Evolutionary conservation across 768 basidiomycete species (phyloP).

Genomic region (Trametes cingulata): DNA sequence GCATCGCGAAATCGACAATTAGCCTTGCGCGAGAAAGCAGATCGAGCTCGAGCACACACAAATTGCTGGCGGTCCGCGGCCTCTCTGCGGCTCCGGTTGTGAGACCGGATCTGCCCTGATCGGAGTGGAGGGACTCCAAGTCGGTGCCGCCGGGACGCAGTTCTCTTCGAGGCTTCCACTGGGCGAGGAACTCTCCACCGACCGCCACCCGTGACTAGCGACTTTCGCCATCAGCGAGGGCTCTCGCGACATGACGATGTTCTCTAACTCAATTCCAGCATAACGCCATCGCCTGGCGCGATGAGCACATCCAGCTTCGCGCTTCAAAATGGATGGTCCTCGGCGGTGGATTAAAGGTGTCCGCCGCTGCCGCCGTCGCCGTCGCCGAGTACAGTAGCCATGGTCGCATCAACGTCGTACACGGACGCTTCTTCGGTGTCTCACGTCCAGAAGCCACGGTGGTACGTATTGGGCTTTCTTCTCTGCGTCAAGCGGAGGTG

Average conservation of each 20-base stretch:
- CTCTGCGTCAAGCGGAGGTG: not conserved
- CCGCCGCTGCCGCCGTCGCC: not conserved
- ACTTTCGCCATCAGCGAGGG: not conserved
- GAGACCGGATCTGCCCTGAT: no score
- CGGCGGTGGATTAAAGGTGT: not conserved
- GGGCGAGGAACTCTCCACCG: no score
- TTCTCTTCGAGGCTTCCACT: no score
- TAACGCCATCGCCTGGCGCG: slow-evolving; percentile 8
- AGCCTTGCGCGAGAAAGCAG: no score
- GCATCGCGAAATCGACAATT: no score
- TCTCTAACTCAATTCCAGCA: not conserved
- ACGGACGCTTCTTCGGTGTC: slow-evolving; percentile 6
- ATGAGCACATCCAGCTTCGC: slow-evolving; percentile 1
- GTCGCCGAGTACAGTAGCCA: slow-evolving; percentile 1
- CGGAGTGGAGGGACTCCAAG: no score
- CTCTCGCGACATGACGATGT: slow-evolving; percentile 1
- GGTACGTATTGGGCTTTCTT: not conserved
- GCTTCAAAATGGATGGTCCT: slow-evolving; percentile 1
- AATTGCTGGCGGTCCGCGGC: no score
- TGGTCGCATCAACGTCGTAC: slow-evolving; percentile 6
- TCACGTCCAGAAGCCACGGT: slow-evolving; percentile 8
- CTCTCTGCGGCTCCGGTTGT: no score
- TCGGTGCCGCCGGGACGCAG: no score
- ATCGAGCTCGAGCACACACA: no score
- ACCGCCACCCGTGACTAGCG: no score